Percentiles rank a stretch among this genome's conserved stretches.
phyloP scores from a whole-genome alignment of 1,139 yeast species.

The Yamadazyma taylorii region DNA sequence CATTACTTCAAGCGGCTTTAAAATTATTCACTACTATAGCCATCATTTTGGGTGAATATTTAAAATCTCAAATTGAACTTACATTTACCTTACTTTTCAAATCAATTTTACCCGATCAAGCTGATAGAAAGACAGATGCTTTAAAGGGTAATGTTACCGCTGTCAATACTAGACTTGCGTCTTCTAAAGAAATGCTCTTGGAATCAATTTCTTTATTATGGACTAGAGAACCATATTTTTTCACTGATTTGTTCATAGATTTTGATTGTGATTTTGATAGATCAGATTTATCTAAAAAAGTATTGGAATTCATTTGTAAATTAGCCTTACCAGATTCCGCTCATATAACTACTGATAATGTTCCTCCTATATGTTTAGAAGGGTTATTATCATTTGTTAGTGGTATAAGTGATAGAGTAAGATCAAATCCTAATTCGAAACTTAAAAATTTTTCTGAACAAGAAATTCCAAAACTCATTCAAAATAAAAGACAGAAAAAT shows the following conservation, averaged over 20 bases:
- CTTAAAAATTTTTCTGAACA: conserved; percentile 15
- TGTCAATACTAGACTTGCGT: conserved; percentile 30
- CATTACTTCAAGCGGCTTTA: conserved; percentile 71
- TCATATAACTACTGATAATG: conserved; percentile 71
- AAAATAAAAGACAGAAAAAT: conserved; percentile 60
- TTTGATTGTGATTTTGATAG: conserved; percentile 93
- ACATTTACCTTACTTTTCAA: conserved; percentile 60
- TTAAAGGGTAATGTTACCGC: conserved; percentile 24
- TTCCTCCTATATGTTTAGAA: conserved; percentile 92
- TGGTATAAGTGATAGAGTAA: conserved; percentile 62
- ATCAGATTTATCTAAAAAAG: conserved; percentile 70
- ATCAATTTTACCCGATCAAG: conserved; percentile 43
- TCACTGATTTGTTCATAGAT: conserved; percentile 73
- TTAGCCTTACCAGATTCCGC: conserved; percentile 84
- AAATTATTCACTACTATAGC: conserved; percentile 72
- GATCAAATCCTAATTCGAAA: conserved; percentile 20
- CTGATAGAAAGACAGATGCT: conserved; percentile 18
- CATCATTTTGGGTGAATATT: conserved; percentile 54
- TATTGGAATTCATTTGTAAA: conserved; percentile 70
- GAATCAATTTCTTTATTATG: conserved; percentile 83
- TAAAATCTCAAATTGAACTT: conserved; percentile 69
- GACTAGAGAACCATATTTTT: conserved; percentile 80
- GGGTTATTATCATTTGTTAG: conserved; percentile 74
- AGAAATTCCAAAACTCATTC: conserved; percentile 30
- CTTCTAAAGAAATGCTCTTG: conserved; percentile 71